phyloP scores from a whole-genome alignment of 2,329 filamentous ascomycete species.

The Colletotrichum sp. region DNA sequence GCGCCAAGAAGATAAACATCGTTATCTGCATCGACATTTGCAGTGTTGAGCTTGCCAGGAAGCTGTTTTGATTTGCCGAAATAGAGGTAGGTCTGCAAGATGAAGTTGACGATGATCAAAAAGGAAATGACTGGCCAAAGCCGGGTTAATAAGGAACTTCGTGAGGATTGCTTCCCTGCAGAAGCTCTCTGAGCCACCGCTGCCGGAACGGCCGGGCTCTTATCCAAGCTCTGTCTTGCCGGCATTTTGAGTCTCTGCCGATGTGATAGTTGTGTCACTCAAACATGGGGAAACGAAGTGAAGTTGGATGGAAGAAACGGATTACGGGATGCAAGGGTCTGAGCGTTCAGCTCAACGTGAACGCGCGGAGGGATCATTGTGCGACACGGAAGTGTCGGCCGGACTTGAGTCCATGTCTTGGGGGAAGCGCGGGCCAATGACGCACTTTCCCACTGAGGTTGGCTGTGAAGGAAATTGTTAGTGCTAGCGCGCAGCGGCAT shows the following conservation, averaged over 20 bases:
- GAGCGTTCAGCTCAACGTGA: background rate
- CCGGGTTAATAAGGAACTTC: constrained; percentile 5
- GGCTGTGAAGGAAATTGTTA: background rate
- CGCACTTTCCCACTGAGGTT: background rate
- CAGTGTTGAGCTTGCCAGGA: background rate
- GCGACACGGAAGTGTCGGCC: constrained; percentile 9
- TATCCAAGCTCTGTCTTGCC: constrained; percentile 3
- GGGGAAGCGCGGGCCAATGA: constrained; percentile 6
- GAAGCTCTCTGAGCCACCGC: background rate
- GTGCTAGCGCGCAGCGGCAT: background rate
- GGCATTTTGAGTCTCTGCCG: constrained; percentile 1
- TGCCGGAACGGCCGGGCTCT: constrained; percentile 4
- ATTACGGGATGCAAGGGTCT: background rate
- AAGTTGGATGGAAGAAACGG: background rate
- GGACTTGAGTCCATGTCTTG: background rate
- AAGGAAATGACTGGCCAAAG: background rate
- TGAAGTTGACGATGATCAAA: background rate
- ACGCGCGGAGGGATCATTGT: background rate
- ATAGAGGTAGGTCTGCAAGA: background rate
- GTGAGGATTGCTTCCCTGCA: background rate
- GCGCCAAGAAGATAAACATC: constrained; percentile 56
- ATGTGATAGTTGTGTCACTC: background rate
- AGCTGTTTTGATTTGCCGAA: background rate
- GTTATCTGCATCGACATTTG: background rate
- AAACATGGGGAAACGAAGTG: constrained; percentile 3